Conservation (phyloP, 345 rosid genomes). For the Dipteronia dyeriana region DNA sequence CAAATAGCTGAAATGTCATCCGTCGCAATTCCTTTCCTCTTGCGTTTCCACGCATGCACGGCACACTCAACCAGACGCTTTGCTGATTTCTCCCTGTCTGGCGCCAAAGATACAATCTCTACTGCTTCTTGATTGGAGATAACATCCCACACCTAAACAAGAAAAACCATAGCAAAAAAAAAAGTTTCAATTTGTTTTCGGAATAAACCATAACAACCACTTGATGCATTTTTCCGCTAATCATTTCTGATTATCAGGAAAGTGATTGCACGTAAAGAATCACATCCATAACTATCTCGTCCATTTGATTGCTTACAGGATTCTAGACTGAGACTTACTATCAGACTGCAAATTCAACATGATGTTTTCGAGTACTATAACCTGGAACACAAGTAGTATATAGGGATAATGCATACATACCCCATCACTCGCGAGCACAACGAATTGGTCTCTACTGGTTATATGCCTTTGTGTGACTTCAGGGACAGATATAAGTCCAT, state of each 20-base stretch:
- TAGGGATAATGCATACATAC: slow-evolving; percentile 35
- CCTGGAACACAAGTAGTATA: no score
- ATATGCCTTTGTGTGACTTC: slow-evolving; percentile 83
- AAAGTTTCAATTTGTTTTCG: background rate
- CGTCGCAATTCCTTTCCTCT: slow-evolving; percentile 77
- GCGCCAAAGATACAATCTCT: slow-evolving; percentile 58
- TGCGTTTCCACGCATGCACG: slow-evolving; percentile 64
- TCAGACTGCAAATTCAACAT: no score
- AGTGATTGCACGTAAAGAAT: no score
- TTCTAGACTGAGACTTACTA: no score
- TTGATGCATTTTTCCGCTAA: no score
- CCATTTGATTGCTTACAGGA: no score
- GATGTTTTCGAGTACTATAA: no score
- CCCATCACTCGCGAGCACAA: slow-evolving; percentile 90
- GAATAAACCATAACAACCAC: background rate
- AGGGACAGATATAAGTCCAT: slow-evolving; percentile 83
- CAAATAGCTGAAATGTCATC: slow-evolving; percentile 95
- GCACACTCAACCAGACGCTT: slow-evolving; percentile 67
- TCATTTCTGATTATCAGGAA: no score
- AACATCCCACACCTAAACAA: slow-evolving; percentile 86
- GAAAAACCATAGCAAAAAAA: background rate
- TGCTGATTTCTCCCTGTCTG: slow-evolving; percentile 66
- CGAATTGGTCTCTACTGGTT: slow-evolving; percentile 67
- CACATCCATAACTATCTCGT: no score
- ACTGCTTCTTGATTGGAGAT: slow-evolving; percentile 84